Evolutionary conservation across 306 rosid genomes (phyloP).

Genomic region (Prunus kanzakura): DNA sequence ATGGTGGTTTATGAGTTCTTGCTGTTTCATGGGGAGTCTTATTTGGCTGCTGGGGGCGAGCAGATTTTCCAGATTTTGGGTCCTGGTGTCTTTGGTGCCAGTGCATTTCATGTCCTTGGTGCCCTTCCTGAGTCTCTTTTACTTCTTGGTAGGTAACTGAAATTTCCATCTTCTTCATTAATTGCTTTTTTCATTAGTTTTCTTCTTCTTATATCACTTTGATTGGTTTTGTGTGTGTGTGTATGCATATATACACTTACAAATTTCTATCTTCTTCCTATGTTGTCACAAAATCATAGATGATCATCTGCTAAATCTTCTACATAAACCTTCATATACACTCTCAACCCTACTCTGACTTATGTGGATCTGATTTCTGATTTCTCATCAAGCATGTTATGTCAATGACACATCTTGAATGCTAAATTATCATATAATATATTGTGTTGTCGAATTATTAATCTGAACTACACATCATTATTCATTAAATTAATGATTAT

Average conservation of each 20-base stretch:
- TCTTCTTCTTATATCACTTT: neutral
- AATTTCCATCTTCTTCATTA: neutral
- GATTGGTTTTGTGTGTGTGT: no score
- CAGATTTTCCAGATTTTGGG: conserved; percentile 56
- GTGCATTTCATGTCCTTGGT: conserved; percentile 58
- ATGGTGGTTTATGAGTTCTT: conserved; percentile 53
- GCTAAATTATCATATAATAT: neutral
- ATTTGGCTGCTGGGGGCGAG: conserved; percentile 48
- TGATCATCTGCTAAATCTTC: neutral
- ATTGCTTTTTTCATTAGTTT: no score
- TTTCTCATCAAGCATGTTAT: neutral
- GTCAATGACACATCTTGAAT: neutral
- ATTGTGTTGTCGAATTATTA: neutral
- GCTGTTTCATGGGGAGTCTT: conserved; percentile 55
- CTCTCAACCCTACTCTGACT: no score
- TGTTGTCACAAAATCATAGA: neutral
- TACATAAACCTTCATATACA: neutral
- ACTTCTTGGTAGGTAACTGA: conserved; percentile 42
- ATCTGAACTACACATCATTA: neutral
- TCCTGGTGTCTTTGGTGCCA: conserved; percentile 62
- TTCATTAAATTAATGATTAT: no score
- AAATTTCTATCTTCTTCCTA: neutral
- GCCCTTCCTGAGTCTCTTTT: conserved; percentile 59
- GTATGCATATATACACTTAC: neutral
- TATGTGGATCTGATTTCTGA: neutral